Base-by-base conservation (phyloP, 148 eudicot species). In the Chenopodium suecicum region DNA sequence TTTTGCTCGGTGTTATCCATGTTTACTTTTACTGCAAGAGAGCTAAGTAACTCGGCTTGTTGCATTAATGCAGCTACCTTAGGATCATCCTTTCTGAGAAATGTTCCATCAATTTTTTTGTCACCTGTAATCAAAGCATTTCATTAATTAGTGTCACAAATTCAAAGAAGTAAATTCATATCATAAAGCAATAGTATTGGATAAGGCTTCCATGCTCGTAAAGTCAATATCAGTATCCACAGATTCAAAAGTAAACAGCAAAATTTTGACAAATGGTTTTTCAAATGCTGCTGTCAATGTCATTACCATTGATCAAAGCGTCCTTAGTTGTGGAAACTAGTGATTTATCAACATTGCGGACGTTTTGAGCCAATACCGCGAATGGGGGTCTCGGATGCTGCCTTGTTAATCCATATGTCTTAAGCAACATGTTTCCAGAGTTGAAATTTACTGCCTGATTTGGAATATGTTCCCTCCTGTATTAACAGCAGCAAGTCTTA, bases 41-140 rank as follows among this genome's bases (percentile, higher is more conserved):
- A 92, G 88, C 92, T 91, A 50, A 96, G 98, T 60, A 96, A 83
- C 86, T 96, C 97, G 48, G 95, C 99, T 90, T 94, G 97, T 82
- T 94, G 95, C 83, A 90, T 73, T 85, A 94, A 79, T 66, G 95
- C 95, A 70, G 89, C 79, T 64, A 94, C 87, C 89, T 87, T 94
- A 23, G 98, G 97, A 80, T 94, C 95, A 85, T 92, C 94, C 89
- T 91, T 92, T 87, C 89, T 89, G 19, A 96, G 87, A 88, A 87
- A 94, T 67, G 97, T 90, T 78, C 95, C 92, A 84, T 90, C 88
- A 58, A 48, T 73, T 82, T 87, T 89, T 81, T 86, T 78, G 73
- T 82, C 76, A 63, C 54, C 84, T 88, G 86, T 86, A 86, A 70
- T 67, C 41, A 37, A 68, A 46, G 44, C 27, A 41, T 22, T 22